phyloP scores from a whole-genome alignment of 306 rosid species.

The Sindora glabra region DNA sequence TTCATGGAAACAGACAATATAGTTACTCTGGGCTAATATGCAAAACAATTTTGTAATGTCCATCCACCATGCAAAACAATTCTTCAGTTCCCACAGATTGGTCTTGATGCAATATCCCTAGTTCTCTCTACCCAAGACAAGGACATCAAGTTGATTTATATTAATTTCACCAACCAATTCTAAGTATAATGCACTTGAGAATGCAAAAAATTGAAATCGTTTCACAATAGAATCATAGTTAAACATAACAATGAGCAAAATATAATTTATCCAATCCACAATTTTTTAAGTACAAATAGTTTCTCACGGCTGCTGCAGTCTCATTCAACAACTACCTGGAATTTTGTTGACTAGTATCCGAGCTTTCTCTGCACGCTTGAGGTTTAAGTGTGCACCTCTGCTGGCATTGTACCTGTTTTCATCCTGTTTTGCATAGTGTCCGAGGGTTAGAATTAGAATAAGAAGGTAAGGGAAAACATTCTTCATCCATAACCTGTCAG shows the following conservation, averaged over 20 bases:
- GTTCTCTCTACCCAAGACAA: background rate
- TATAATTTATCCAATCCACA: background rate
- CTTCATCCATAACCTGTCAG: background rate
- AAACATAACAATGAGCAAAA: background rate
- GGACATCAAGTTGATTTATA: background rate
- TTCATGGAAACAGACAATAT: constrained; percentile 10
- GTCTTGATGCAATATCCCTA: background rate
- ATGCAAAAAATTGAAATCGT: background rate
- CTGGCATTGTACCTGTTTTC: constrained; percentile 99
- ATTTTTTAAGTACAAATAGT: background rate
- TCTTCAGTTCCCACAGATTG: background rate
- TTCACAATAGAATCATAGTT: background rate
- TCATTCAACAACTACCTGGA: constrained; percentile 49
- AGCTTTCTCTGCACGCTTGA: constrained; percentile 98
- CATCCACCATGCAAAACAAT: background rate
- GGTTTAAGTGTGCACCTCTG: constrained; percentile 98
- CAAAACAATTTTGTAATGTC: background rate
- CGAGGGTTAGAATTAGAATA: background rate
- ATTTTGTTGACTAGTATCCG: constrained; percentile 92
- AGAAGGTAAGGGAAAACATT: background rate
- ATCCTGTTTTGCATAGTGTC: constrained; percentile 56
- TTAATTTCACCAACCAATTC: background rate
- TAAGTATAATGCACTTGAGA: background rate
- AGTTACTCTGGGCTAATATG: background rate
- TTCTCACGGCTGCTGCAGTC: background rate